Percentiles rank a stretch among this genome's conserved stretches.
phyloP scores from a whole-genome alignment of 2,329 filamentous ascomycete species.

The Penicillium freii region DNA sequence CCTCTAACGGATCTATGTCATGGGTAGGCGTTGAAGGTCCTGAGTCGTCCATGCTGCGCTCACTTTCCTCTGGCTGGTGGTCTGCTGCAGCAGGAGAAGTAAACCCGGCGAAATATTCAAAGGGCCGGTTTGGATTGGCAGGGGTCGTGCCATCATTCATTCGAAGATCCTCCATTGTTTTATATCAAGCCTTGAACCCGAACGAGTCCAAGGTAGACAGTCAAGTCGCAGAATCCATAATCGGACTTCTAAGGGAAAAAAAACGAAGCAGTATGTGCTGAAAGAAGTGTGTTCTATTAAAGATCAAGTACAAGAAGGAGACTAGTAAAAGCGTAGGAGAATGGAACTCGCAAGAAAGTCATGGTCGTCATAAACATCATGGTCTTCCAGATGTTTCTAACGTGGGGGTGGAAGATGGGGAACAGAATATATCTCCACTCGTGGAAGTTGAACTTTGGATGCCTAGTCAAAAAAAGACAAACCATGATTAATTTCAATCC shows the following conservation, averaged over 20 bases:
- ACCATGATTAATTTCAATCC: neutral
- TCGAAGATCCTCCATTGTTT: neutral
- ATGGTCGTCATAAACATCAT: constrained; percentile 9
- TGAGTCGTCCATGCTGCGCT: constrained; percentile 14
- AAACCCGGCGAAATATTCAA: neutral
- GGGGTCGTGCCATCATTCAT: constrained; percentile 5
- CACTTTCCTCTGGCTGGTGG: constrained; percentile 9
- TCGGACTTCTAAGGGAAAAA: too few species aligned
- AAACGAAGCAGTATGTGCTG: neutral
- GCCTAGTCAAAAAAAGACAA: neutral
- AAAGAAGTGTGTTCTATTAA: neutral
- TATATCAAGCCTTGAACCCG: neutral
- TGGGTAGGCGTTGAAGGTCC: constrained; percentile 14
- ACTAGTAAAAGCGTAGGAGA: neutral
- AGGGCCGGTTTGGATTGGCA: neutral
- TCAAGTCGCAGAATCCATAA: neutral
- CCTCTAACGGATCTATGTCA: neutral
- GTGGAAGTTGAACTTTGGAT: neutral
- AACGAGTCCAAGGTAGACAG: neutral
- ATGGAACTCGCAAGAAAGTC: neutral
- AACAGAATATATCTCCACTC: constrained; percentile 10
- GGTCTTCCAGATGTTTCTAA: constrained; percentile 27
- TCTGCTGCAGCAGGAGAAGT: neutral
- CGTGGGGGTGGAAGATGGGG: constrained; percentile 12
- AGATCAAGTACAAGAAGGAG: neutral